Percentiles rank a stretch among this genome's conserved stretches.
phyloP scores from a whole-genome alignment of 805 yeast species.

The Tanozyma kutaoensis region DNA sequence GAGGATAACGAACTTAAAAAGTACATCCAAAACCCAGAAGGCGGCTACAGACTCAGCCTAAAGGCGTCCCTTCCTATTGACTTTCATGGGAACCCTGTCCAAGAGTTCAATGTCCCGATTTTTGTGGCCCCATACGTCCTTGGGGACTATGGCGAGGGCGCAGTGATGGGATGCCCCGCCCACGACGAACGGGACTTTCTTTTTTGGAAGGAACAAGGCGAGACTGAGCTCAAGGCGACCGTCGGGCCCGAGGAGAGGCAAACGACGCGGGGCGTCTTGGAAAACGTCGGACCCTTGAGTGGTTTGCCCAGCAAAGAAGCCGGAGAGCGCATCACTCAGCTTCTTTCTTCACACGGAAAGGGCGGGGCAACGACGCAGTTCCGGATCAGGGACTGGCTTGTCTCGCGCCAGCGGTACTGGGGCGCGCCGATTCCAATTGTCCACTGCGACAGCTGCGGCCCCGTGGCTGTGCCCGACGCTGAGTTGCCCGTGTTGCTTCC shows the following conservation, averaged over 20 bases:
- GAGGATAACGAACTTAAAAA: conserved; percentile 24
- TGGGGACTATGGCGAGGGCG: conserved; percentile 76
- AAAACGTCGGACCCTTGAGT: conserved; percentile 8
- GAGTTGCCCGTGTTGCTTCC: conserved; percentile 82
- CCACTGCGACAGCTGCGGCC: conserved; percentile 77
- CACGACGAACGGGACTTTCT: conserved; percentile 77
- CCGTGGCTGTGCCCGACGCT: conserved; percentile 83
- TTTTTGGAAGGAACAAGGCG: conserved; percentile 78
- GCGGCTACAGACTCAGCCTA: conserved; percentile 39
- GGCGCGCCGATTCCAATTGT: conserved; percentile 97
- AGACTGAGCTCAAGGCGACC: conserved; percentile 40
- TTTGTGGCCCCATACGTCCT: conserved; percentile 88
- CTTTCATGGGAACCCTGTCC: conserved; percentile 8
- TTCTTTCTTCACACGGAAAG: conserved; percentile 19
- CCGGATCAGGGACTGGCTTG: conserved; percentile 84
- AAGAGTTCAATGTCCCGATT: conserved; percentile 41
- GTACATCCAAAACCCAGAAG: conserved; percentile 32
- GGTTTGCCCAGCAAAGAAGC: no score
- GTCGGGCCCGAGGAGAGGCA: conserved; percentile 34
- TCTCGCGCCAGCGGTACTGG: conserved; percentile 93
- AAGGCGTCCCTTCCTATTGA: conserved; percentile 49
- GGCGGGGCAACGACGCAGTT: conserved; percentile 43
- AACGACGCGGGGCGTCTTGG: no score
- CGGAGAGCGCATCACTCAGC: conserved; percentile 24
- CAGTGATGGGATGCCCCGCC: conserved; percentile 97